Percentiles rank a stretch among this genome's conserved stretches.
These are phyloP conservation scores for Yamadazyma phyllophila DNA, from an alignment of 805 yeast species.

Conservation along the genomic window DNA sequence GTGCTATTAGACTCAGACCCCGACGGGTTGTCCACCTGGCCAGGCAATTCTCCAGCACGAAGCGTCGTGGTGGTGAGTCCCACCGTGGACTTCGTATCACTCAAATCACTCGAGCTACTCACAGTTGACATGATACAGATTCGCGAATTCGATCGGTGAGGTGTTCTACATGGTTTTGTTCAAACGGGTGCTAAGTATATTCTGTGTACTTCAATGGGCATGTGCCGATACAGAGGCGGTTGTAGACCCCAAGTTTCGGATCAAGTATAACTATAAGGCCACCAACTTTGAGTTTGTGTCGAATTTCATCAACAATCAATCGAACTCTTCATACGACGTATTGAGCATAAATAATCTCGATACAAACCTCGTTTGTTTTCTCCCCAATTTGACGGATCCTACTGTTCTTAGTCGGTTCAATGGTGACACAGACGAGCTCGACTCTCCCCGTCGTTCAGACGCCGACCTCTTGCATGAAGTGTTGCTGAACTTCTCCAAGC, in stretches of 20 bases:
- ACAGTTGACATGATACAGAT: background rate
- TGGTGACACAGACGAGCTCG: background rate
- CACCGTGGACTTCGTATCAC: constrained; percentile 7
- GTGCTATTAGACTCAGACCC: background rate
- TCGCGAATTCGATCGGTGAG: background rate
- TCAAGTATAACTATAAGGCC: constrained; percentile 7
- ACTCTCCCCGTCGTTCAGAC: constrained; percentile 2
- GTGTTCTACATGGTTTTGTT: constrained; percentile 6
- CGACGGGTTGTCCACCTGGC: background rate
- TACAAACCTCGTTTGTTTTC: constrained; percentile 9
- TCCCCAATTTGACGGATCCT: constrained; percentile 10
- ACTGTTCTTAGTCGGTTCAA: background rate
- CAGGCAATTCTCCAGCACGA: constrained; percentile 24
- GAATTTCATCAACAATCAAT: background rate
- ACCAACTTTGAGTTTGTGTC: background rate
- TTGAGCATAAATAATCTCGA: constrained; percentile 6
- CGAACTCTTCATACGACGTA: constrained; percentile 10
- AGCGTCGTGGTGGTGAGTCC: constrained; percentile 37
- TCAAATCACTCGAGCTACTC: constrained; percentile 5
- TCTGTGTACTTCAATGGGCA: background rate
- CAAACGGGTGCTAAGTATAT: background rate
- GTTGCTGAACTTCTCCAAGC: constrained; percentile 1
- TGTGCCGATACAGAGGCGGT: too few relatives aligned
- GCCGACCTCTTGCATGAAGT: constrained; percentile 12
- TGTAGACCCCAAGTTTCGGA: constrained; percentile 10